These are phyloP conservation scores for Domatiomyces globalis DNA, from an alignment of 2,329 filamentous ascomycete genomes.

Conservation along the genomic window DNA sequence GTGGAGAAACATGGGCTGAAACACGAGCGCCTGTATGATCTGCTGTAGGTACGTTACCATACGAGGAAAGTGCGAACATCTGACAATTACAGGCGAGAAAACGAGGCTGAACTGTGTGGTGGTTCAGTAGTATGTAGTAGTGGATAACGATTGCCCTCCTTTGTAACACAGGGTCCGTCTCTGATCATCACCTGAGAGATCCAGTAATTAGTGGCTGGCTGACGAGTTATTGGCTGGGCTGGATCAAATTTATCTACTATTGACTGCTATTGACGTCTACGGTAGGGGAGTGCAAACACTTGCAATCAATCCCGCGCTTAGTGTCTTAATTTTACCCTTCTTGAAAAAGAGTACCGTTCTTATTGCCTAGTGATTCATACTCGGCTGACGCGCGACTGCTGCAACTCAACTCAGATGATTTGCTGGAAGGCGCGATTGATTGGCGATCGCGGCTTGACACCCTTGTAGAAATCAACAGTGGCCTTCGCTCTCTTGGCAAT, in stretches of 20 bases:
- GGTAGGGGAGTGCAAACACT: background rate
- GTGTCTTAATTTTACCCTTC: background rate
- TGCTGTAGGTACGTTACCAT: no score
- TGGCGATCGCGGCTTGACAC: constrained; percentile 79
- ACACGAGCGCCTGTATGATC: no score
- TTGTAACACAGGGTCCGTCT: no score
- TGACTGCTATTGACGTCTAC: background rate
- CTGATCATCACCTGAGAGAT: background rate
- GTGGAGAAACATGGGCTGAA: no score
- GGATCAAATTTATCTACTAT: background rate
- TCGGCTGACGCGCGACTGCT: background rate
- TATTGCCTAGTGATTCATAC: no score
- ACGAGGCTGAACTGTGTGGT: no score
- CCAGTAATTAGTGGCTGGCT: background rate
- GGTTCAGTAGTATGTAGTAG: no score
- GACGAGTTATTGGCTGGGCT: background rate
- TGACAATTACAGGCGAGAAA: no score
- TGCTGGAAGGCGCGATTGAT: constrained; percentile 97
- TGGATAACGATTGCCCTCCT: no score
- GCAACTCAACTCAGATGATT: constrained; percentile 52
- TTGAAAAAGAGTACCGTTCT: background rate
- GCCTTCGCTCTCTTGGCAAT: constrained; percentile 86
- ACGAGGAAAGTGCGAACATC: no score
- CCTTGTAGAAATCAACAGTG: constrained; percentile 97
- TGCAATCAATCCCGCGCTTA: background rate